phyloP scores from a whole-genome alignment of 805 yeast species.

The Saccharomycopsis vini region DNA sequence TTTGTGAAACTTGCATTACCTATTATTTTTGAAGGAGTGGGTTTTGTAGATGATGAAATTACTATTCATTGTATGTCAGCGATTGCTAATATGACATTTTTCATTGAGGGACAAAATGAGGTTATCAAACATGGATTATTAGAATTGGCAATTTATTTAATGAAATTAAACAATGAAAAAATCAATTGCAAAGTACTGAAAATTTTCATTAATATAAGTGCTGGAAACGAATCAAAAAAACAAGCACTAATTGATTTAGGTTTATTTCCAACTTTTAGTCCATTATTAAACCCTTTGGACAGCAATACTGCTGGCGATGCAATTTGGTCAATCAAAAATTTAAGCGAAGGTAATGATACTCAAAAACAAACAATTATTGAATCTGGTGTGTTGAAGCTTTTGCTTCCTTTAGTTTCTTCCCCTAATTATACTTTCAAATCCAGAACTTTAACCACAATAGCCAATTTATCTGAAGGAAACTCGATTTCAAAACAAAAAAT shows the following conservation, averaged over 20 bases:
- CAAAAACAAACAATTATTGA: constrained; percentile 14
- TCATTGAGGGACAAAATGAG: constrained; percentile 19
- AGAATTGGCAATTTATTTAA: constrained; percentile 14
- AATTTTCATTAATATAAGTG: constrained; percentile 18
- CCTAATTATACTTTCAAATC: constrained; percentile 17
- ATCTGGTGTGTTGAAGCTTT: constrained; percentile 10
- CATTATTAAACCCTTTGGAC: constrained; percentile 6
- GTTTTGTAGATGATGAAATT: constrained; percentile 16
- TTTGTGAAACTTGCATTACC: constrained; percentile 19
- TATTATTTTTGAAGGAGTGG: constrained; percentile 18
- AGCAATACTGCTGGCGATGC: constrained; percentile 14
- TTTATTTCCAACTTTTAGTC: constrained; percentile 9
- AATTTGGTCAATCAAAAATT: constrained; percentile 17
- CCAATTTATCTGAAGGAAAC: constrained; percentile 15
- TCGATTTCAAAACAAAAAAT: constrained; percentile 13
- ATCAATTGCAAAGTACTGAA: constrained; percentile 17
- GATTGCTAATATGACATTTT: constrained; percentile 18
- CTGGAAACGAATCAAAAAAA: constrained; percentile 16
- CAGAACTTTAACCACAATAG: constrained; percentile 12
- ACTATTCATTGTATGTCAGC: constrained; percentile 19
- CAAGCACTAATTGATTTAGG: constrained; percentile 18
- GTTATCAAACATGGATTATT: constrained; percentile 18
- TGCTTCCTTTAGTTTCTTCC: constrained; percentile 13
- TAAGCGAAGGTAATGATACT: constrained; percentile 14
- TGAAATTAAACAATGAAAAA: constrained; percentile 7